Percentiles rank a stretch among this genome's conserved stretches.
Evolutionary conservation across 441 rosid genomes (phyloP).

Genomic region (Erodium moschatum): DNA sequence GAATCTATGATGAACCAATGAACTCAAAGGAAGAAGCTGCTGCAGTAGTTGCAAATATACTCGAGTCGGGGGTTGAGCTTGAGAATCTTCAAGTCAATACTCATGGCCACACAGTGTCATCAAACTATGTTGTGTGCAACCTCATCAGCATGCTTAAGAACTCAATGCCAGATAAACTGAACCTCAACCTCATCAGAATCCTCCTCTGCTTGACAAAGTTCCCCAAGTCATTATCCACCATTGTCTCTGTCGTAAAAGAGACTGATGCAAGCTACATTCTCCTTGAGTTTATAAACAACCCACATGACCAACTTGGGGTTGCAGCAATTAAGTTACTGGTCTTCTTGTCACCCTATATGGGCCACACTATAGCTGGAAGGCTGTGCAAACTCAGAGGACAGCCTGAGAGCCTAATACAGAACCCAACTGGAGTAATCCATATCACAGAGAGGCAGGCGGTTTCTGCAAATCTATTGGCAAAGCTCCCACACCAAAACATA

Average conservation of each 20-base stretch:
- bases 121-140: conserved; percentile 59
- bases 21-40: conserved; percentile 65
- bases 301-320: conserved; percentile 53
- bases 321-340: conserved; percentile 62
- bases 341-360: conserved; percentile 50
- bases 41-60: conserved; percentile 62
- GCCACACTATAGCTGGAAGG: conserved; percentile 58
- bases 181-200: conserved; percentile 57
- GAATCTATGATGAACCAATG: conserved; percentile 45
- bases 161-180: conserved; percentile 60
- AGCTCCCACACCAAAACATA: conserved; percentile 69
- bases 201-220: conserved; percentile 54
- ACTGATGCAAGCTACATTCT: conserved; percentile 60
- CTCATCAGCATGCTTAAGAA: conserved; percentile 61
- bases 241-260: conserved; percentile 55
- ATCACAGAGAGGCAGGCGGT: conserved; percentile 70
- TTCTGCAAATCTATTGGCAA: conserved; percentile 63
- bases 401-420: conserved; percentile 57
- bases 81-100: conserved; percentile 45
- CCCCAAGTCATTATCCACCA: conserved; percentile 41
- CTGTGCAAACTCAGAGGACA: conserved; percentile 72
- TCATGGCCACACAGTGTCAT: conserved; percentile 56
- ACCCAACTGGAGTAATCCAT: conserved; percentile 29
- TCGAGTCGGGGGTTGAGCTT: conserved; percentile 60
- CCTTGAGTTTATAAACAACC: conserved; percentile 64